Evolutionary conservation across 257 asterid genomes (phyloP), one percentile per base, ranked within the genome.

Genomic region (Voacanga thouarsii): DNA sequence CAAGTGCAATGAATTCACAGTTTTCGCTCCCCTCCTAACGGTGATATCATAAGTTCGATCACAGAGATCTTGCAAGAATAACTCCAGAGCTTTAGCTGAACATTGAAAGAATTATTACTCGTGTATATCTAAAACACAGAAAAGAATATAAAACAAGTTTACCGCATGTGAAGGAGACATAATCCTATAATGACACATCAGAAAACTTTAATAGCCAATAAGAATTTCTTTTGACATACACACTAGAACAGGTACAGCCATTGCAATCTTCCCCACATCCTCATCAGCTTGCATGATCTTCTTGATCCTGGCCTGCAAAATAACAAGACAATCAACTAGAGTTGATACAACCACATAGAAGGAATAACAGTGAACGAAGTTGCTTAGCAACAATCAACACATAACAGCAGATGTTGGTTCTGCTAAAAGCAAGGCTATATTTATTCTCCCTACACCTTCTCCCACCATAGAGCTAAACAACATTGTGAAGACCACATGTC

Each of bases 251-350:
- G 98, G 98, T 76, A 94, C 98, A 1, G 97, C 98, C 90, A 86
- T 90, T 12, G 98, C 98, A 83, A 94, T 94, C 88, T 94, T 94
- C 75, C 98, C 98, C 65, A 94, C 98, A 87, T 94, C 98, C 85
- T 94, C 98, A 83, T 94, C 98, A 45, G 98, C 96, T 87, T 94
- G 98, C 98, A 92, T 94, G 75, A 94, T 92, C 88, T 94, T 94
- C 78, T 94, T 94, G 37, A 94, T 94, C 75, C 98, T 94, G 66
- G 97, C 93, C 97, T 94, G 78, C 67, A 73, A 39, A 79, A 30
- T 1, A 26, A 28, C 66, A 53, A 26, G 21, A 50, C 49, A 53
- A 53, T 53, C 49, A 53, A 51, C 16, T 19, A 53, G 16, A 16
- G 72, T 39, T 26, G 68, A 61, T 61, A 26, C 68, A 61, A 61